Percentiles rank a stretch among this genome's conserved stretches.
Evolutionary conservation across 306 rosid genomes (phyloP).

Genomic region (Luffa aegyptiaca): DNA sequence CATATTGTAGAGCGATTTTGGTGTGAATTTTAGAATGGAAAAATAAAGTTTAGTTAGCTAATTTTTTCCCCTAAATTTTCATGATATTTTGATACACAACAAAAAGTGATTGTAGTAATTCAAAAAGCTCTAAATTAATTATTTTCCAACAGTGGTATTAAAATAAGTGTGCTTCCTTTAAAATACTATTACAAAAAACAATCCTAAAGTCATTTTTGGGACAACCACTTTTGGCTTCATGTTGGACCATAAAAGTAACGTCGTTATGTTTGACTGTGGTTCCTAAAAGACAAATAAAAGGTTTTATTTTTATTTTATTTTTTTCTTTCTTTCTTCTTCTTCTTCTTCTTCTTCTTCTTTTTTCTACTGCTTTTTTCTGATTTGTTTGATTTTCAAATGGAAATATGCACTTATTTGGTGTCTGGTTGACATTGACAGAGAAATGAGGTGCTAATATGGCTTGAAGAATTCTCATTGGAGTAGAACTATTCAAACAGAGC

Average conservation of each 20-base stretch:
- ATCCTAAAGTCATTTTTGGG: neutral
- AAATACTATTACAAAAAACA: neutral
- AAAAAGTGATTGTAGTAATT: neutral
- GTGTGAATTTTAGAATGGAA: neutral
- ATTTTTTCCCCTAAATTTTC: neutral
- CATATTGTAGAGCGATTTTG: neutral
- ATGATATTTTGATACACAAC: neutral
- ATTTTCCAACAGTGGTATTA: neutral
- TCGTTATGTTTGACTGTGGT: neutral
- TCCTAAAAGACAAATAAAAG: neutral
- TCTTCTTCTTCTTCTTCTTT: too few relatives aligned
- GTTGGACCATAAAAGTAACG: neutral
- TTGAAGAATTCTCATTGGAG: constrained; percentile 67
- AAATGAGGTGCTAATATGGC: constrained; percentile 86
- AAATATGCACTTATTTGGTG: constrained; percentile 15
- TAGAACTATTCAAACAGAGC: constrained; percentile 10
- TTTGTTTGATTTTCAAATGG: neutral
- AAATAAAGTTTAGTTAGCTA: neutral
- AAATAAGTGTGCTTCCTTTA: neutral
- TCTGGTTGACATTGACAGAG: constrained; percentile 47
- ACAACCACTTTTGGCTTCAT: too few relatives aligned
- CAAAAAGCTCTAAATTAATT: neutral
- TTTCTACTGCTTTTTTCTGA: neutral
- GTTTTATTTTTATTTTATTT: too few relatives aligned
- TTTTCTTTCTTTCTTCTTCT: too few relatives aligned